Conservation (phyloP, 2,329 filamentous ascomycete species). For the Cordyceps farinosa region DNA sequence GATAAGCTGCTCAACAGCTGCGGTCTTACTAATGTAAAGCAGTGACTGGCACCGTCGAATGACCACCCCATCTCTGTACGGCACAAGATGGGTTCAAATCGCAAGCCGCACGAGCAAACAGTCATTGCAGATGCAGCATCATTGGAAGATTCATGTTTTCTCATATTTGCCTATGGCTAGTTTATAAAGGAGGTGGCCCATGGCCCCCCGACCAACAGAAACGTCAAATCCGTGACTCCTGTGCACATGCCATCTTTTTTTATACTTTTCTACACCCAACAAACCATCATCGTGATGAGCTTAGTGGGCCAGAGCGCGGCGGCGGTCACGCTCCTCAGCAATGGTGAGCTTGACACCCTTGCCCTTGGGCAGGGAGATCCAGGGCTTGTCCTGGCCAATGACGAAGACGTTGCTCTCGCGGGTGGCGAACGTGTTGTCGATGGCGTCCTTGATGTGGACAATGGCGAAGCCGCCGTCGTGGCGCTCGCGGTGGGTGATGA, state of each 20-base stretch:
- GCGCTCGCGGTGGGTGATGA: conserved; percentile 99
- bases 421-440: conserved; percentile 99
- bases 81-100: background rate
- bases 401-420: conserved; percentile 99
- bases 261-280: conserved; percentile 22
- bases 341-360: conserved; percentile 99
- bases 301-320: conserved; percentile 67
- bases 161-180: conserved; percentile 38
- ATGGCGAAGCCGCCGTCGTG: conserved; percentile 99
- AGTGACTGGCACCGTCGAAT: too few relatives aligned
- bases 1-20: background rate
- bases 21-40: too few relatives aligned
- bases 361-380: conserved; percentile 99
- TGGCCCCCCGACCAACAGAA: conserved; percentile 27
- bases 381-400: conserved; percentile 97
- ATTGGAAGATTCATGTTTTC: conserved; percentile 32
- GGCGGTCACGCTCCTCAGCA: conserved; percentile 97
- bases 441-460: conserved; percentile 99
- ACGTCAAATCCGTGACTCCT: conserved; percentile 41
- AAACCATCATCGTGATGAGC: conserved; percentile 19
- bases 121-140: background rate
- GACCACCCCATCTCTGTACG: background rate
- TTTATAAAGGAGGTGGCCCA: conserved; percentile 26
- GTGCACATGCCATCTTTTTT: conserved; percentile 36
- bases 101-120: too few relatives aligned